A percentile compares a stretch with the other conserved stretches of the same genome.
These are phyloP conservation scores for Ploettnerulaceae sp. DNA, from an alignment of 2,329 filamentous ascomycete genomes.

Conservation along the genomic window DNA sequence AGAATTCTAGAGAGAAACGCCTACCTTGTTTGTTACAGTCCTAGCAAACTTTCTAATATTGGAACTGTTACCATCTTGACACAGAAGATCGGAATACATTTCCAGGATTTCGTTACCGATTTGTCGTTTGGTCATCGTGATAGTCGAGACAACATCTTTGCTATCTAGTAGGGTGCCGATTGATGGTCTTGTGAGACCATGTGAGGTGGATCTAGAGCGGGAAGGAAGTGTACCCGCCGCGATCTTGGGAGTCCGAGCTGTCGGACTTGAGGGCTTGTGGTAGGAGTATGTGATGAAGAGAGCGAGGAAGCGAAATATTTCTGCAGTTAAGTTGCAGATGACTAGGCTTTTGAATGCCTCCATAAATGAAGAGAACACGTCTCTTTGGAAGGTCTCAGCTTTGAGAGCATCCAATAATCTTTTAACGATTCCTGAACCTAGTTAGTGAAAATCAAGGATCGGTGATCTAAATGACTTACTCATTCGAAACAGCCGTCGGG, in stretches of 20 bases:
- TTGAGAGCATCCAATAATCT: conserved; percentile 87
- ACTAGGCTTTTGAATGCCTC: conserved; percentile 74
- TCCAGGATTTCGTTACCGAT: conserved; percentile 70
- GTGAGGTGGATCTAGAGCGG: conserved; percentile 33
- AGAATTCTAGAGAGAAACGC: conserved; percentile 25
- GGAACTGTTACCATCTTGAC: conserved; percentile 61
- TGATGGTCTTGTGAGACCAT: conserved; percentile 29
- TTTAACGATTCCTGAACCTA: conserved; percentile 71
- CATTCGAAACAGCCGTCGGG: conserved; percentile 81
- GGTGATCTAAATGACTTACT: conserved; percentile 50
- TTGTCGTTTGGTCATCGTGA: conserved; percentile 57
- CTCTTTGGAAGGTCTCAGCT: conserved; percentile 67
- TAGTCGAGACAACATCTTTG: conserved; percentile 34
- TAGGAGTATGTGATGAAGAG: conserved; percentile 92
- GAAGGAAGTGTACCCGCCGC: conserved; percentile 40
- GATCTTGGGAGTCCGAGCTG: conserved; percentile 48
- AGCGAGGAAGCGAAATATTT: conserved; percentile 80
- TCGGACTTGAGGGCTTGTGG: conserved; percentile 51
- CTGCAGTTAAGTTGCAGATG: conserved; percentile 73
- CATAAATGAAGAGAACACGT: conserved; percentile 72
- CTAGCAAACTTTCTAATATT: conserved; percentile 84
- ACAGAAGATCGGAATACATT: conserved; percentile 74
- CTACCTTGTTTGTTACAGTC: conserved; percentile 90
- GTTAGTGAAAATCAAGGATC: conserved; percentile 15
- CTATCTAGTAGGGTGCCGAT: conserved; percentile 27